Percentiles rank a stretch among this genome's conserved stretches.
These are phyloP conservation scores for Penicillium frequentans DNA, from an alignment of 2,329 filamentous ascomycete genomes.

Conservation along the genomic window DNA sequence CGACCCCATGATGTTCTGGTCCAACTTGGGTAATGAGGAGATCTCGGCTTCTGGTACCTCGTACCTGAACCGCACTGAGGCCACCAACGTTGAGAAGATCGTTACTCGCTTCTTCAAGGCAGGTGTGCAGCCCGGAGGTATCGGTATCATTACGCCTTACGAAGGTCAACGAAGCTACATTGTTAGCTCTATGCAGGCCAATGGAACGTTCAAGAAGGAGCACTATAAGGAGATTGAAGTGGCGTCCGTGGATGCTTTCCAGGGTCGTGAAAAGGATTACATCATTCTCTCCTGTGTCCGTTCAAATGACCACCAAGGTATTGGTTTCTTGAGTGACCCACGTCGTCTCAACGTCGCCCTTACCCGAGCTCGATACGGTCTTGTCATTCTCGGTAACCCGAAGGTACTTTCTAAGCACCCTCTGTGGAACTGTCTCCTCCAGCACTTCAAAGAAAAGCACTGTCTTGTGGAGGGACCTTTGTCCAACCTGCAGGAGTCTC, in stretches of 20 bases:
- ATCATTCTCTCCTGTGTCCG: constrained; percentile 97
- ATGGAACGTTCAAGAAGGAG: constrained; percentile 96
- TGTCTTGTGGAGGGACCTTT: constrained; percentile 94
- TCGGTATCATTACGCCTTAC: constrained; percentile 98
- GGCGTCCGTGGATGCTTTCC: constrained; percentile 96
- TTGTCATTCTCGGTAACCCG: constrained; percentile 95
- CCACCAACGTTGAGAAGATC: constrained; percentile 96
- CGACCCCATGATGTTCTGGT: constrained; percentile 99
- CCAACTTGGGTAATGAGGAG: constrained; percentile 94
- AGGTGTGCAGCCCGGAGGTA: constrained; percentile 87
- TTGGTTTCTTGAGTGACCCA: constrained; percentile 96
- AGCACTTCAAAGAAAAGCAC: constrained; percentile 96
- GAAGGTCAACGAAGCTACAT: constrained; percentile 98
- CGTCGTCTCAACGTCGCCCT: constrained; percentile 95
- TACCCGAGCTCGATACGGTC: constrained; percentile 92
- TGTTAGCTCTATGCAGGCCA: constrained; percentile 98
- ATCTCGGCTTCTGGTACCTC: constrained; percentile 97
- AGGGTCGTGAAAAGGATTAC: constrained; percentile 98
- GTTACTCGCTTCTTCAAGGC: constrained; percentile 99
- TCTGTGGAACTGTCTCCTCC: constrained; percentile 90
- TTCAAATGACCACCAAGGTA: constrained; percentile 98
- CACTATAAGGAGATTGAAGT: constrained; percentile 98
- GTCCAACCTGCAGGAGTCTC: constrained; percentile 90
- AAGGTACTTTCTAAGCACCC: constrained; percentile 98
- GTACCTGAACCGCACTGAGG: constrained; percentile 96